phyloP scores from a whole-genome alignment of 1,284 basidiomycete genomes.

The Marasmius sp. region DNA sequence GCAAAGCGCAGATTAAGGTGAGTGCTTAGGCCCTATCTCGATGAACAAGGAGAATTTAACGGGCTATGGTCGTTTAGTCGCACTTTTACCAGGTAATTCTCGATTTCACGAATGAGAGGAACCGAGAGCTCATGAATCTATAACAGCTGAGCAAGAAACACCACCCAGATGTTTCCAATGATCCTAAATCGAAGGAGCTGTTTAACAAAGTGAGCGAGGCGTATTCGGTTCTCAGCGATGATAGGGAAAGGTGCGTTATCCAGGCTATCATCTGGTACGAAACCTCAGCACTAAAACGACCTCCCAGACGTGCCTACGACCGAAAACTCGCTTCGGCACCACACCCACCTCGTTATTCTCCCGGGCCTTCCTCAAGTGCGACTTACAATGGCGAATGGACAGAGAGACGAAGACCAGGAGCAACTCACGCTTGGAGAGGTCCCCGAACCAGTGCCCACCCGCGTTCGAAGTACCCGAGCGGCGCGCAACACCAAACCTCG shows the following conservation, averaged over 20 bases:
- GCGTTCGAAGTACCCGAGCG: neutral
- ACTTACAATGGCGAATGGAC: slow-evolving; percentile 10
- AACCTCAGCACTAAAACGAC: neutral
- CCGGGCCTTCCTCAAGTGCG: slow-evolving; percentile 1
- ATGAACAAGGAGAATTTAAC: neutral
- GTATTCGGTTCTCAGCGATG: slow-evolving; percentile 40
- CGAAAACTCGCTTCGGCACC: slow-evolving; percentile 6
- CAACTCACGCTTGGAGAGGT: slow-evolving; percentile 14
- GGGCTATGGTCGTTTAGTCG: slow-evolving; percentile 27
- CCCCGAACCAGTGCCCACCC: neutral
- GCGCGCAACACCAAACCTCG: neutral
- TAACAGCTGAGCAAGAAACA: slow-evolving; percentile 43
- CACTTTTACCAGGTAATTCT: slow-evolving; percentile 41
- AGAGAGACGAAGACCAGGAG: slow-evolving; percentile 11
- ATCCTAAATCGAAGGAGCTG: slow-evolving; percentile 34
- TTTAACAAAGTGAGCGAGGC: slow-evolving; percentile 41
- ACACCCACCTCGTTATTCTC: neutral
- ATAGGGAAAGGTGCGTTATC: slow-evolving; percentile 35
- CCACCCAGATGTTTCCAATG: slow-evolving; percentile 46
- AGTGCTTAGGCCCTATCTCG: neutral
- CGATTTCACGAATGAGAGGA: neutral
- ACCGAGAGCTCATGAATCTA: too few species aligned
- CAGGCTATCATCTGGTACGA: neutral
- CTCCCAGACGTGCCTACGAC: slow-evolving; percentile 16
- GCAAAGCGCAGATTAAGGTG: slow-evolving; percentile 47